A percentile compares a stretch with the other conserved stretches of the same genome.
These are phyloP conservation scores for Hylodesmum podocarpum DNA, from an alignment of 306 rosid species.

Conservation along the genomic window DNA sequence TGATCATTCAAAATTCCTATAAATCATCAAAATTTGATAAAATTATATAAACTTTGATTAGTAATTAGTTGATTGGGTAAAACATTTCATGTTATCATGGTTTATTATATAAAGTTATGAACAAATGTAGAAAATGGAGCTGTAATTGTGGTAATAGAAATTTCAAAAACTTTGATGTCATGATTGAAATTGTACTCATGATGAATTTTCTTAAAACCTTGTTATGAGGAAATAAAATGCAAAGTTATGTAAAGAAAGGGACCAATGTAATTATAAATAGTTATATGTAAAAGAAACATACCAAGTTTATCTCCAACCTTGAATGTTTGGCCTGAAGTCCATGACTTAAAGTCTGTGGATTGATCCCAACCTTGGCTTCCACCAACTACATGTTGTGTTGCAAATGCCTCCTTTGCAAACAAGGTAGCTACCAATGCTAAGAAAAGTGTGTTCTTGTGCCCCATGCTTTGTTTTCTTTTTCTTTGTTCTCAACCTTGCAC, in stretches of 20 bases:
- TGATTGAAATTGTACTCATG: not conserved
- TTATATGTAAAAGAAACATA: conserved; percentile 29
- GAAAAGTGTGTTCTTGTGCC: conserved; percentile 52
- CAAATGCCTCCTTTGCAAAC: conserved; percentile 42
- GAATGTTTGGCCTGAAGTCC: conserved; percentile 71
- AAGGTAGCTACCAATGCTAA: conserved; percentile 43
- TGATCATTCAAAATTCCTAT: too few species aligned
- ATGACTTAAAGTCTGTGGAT: conserved; percentile 70
- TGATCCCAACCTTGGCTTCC: conserved; percentile 91
- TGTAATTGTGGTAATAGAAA: not conserved
- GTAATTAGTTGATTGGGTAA: too few species aligned
- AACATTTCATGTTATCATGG: too few species aligned
- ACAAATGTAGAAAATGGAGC: not conserved
- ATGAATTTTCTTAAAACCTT: not conserved
- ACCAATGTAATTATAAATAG: not conserved
- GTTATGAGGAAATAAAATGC: not conserved
- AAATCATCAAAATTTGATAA: too few species aligned
- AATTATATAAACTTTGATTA: too few species aligned
- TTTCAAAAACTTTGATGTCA: not conserved
- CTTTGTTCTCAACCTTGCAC: not conserved
- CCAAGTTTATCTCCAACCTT: conserved; percentile 89
- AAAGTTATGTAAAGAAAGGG: not conserved
- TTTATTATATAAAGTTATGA: not conserved
- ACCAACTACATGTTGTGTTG: conserved; percentile 70
- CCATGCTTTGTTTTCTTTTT: conserved; percentile 36